phyloP scores from a whole-genome alignment of 2,329 filamentous ascomycete genomes.

The Myrmaecium sp. region DNA sequence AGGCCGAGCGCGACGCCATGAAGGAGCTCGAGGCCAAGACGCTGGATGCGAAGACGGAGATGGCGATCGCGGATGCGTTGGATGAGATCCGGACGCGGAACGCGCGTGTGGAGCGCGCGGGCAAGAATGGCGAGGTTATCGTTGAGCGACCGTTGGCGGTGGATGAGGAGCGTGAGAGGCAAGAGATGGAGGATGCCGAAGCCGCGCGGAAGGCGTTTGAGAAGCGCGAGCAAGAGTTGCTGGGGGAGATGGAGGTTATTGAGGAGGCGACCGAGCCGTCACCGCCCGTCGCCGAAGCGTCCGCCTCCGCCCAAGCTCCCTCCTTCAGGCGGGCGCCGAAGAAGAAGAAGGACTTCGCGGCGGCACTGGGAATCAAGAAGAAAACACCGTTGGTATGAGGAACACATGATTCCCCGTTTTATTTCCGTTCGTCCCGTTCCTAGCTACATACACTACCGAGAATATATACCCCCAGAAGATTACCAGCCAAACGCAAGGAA shows the following conservation, averaged over 20 bases:
- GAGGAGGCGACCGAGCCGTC: slow-evolving; percentile 18
- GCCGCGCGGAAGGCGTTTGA: slow-evolving; percentile 64
- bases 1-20: slow-evolving; percentile 79
- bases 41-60: slow-evolving; percentile 79
- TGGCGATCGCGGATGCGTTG: slow-evolving; percentile 88
- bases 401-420: too few relatives aligned
- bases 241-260: slow-evolving; percentile 13
- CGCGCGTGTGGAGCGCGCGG: slow-evolving; percentile 64
- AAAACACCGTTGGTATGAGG: slow-evolving; percentile 39
- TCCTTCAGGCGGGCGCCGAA: slow-evolving; percentile 64
- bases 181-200: slow-evolving; percentile 72
- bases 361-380: slow-evolving; percentile 74
- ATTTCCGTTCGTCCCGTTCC: too few relatives aligned
- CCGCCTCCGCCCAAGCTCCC: slow-evolving; percentile 44
- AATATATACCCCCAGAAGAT: too few relatives aligned
- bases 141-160: slow-evolving; percentile 36
- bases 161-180: slow-evolving; percentile 41
- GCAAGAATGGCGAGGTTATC: slow-evolving; percentile 43
- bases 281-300: slow-evolving; percentile 14
- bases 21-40: slow-evolving; percentile 89
- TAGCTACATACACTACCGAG: too few relatives aligned
- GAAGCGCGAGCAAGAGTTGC: slow-evolving; percentile 10
- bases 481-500: too few relatives aligned
- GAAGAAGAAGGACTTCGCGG: slow-evolving; percentile 69
- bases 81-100: slow-evolving; percentile 91